Base-by-base conservation (phyloP, 2,329 filamentous ascomycete species). In the Scleromitrula shiraiana region DNA sequence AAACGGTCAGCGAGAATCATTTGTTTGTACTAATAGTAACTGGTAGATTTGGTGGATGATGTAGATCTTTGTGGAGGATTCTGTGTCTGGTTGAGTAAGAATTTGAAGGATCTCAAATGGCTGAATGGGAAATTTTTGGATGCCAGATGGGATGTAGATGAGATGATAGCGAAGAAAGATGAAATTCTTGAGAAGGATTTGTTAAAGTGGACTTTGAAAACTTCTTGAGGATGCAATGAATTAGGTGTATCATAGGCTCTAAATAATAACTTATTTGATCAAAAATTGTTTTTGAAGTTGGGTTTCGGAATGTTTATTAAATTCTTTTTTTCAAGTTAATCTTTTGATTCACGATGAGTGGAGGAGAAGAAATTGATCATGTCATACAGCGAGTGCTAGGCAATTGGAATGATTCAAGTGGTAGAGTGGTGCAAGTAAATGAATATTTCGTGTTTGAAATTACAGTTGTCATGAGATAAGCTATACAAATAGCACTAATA, bases 41-140 rank as follows among this genome's bases (percentile, higher is more conserved):
- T 12, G 1, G 17, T 27, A 49, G 46, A 49, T 32, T n/a, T 49
- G 5, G 39, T 49, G 20, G 46, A 49, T 49, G 44, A 40, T 7
- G 39, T 37, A 9, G 39, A 49, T 15, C 40, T 49, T 23, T 49
- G 46, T 7, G 46, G 46, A 27, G 46, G 46, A 1, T 42, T 49
- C 3, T 44, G 39, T 27, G 46, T 49, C 6, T 49, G 46, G 46
- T 30, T 44, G 19, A 49, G 46, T 30, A 49, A 20, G n/a, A 38
- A 49, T 14, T 24, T 42, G 8, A 33, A 36, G 5, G 32, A 49
- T 14, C 19, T 49, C 23, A 42, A 44, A n/a, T 49, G 46, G 46
- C 19, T 49, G n/a, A 49, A 42, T 43, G 46, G 46, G 10, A 42
- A 30, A 6, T 49, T 49, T 19, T 22, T 49, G 30, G 38, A 42